Evolutionary conservation across 2,329 filamentous ascomycete species (phyloP).

Genomic region (Cordyceps javanica): DNA sequence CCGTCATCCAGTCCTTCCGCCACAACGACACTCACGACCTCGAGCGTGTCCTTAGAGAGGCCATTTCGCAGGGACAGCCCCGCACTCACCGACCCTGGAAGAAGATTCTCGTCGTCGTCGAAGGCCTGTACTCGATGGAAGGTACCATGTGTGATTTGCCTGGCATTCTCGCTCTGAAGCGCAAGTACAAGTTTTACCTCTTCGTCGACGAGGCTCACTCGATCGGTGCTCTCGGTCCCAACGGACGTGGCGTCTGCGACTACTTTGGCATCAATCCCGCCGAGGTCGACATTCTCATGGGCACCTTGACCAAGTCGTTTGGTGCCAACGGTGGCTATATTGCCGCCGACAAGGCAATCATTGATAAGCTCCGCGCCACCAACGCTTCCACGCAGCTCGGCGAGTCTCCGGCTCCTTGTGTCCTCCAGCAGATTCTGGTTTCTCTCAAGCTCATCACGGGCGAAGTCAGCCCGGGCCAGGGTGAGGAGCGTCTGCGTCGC

Average conservation of each 20-base stretch:
- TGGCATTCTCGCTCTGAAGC: slow-evolving; percentile 77
- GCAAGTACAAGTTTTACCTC: slow-evolving; percentile 93
- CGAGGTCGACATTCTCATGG: slow-evolving; percentile 95
- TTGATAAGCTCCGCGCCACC: slow-evolving; percentile 80
- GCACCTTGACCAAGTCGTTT: slow-evolving; percentile 96
- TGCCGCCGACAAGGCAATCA: slow-evolving; percentile 80
- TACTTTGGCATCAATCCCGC: slow-evolving; percentile 88
- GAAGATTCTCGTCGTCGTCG: slow-evolving; percentile 94
- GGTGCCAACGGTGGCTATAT: slow-evolving; percentile 97
- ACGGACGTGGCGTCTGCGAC: slow-evolving; percentile 89
- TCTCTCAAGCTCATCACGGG: slow-evolving; percentile 85
- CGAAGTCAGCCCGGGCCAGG: slow-evolving; percentile 81
- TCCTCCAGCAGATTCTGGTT: slow-evolving; percentile 84
- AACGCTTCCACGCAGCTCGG: slow-evolving; percentile 85
- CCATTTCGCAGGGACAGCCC: slow-evolving; percentile 92
- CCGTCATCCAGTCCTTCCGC: slow-evolving; percentile 93
- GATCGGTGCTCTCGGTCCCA: slow-evolving; percentile 83
- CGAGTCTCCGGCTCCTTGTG: slow-evolving; percentile 80
- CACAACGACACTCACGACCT: slow-evolving; percentile 93
- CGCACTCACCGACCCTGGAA: slow-evolving; percentile 99
- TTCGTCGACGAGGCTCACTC: slow-evolving; percentile 97
- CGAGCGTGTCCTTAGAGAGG: slow-evolving; percentile 79
- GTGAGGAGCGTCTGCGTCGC: slow-evolving; percentile 89
- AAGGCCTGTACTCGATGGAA: slow-evolving; percentile 99
- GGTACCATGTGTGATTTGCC: slow-evolving; percentile 98